phyloP scores from a whole-genome alignment of 2,329 filamentous ascomycete species.

The Trichoderma gracile region DNA sequence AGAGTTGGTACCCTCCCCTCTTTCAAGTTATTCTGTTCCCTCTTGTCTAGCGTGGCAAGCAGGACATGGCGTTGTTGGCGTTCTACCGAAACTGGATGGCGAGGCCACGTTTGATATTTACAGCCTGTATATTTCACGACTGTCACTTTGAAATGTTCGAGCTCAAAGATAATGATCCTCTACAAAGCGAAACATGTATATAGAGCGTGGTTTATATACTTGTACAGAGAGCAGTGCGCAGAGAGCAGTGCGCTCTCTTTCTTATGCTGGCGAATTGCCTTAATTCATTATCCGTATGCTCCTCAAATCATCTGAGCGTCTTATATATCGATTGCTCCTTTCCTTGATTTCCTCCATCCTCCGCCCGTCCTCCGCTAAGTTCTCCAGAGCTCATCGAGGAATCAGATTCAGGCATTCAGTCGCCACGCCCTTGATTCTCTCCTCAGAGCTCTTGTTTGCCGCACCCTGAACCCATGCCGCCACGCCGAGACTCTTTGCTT shows the following conservation, averaged over 20 bases:
- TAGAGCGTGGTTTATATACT: constrained; percentile 4
- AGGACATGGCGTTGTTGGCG: constrained; percentile 20
- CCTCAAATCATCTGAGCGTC: constrained; percentile 10
- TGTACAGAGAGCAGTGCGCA: background rate
- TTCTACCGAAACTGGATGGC: background rate
- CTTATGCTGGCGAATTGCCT: background rate
- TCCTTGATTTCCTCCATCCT: background rate
- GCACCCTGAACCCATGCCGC: constrained; percentile 46
- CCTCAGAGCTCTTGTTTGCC: constrained; percentile 48
- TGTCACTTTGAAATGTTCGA: background rate
- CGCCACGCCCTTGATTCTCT: constrained; percentile 49
- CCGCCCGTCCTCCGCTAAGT: background rate
- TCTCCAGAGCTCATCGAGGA: background rate
- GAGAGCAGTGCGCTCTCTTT: background rate
- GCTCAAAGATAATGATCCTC: background rate
- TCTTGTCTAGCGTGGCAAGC: background rate
- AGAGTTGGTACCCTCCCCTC: background rate
- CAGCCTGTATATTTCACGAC: constrained; percentile 1
- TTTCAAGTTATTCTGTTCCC: background rate
- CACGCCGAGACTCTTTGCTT: constrained; percentile 46
- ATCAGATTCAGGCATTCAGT: constrained; percentile 47
- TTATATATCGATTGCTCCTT: constrained; percentile 4
- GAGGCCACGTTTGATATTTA: background rate
- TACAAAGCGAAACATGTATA: constrained; percentile 6
- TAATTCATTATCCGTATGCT: background rate